Evolutionary conservation across 768 basidiomycete genomes (phyloP), one percentile per base, ranked within the genome.

Genomic region (Trametes cubensis): DNA sequence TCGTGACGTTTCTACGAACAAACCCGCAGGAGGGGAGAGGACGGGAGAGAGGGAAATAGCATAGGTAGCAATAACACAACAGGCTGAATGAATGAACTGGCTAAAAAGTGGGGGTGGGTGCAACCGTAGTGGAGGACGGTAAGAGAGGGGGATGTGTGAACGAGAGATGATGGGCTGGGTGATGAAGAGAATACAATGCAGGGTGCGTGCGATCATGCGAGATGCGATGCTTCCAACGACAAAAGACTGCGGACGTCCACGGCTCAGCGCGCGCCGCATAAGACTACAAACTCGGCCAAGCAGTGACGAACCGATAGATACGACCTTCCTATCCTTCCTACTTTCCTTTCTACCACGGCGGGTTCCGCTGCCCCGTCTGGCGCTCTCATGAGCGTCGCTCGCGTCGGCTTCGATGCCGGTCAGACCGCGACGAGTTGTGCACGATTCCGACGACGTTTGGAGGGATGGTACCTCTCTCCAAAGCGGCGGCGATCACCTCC

Each of bases 401-500:
- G n/a, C 73, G 64, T 45, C 83, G 77, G 64, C 79, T 80, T 60
- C 86, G 80, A 61, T 84, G 84, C 72, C 89, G 55, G 18, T 70
- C 71, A 8, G 68, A 69, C 15, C 71, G 70, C 23, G 68, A 64
- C 28, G 60, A 21, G 59, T 57, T 61, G 34, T 34, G 34, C 46
- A 62, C 48, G 11, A 61, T 65, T 18, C 85, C 84, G 40, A 89
- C 77, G 3, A 83, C 76, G 61, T 78, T 82, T 10, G 80, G 67
- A n/a, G 90, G 89, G 38, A 90, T 77, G 17, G 83, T 73, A 46
- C 79, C 81, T 8, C 89, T 89, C 75, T 94, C 95, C 67, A 97
- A 75, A 8, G 94, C 93, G 49, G 92, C 92, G 23, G 92, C 84
- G 67, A 97, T 94, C 60, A 96, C 84, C 67, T 97, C 95, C 38